These are phyloP conservation scores for Gossypium sturtianum DNA, from an alignment of 345 rosid species.

Conservation along the genomic window DNA sequence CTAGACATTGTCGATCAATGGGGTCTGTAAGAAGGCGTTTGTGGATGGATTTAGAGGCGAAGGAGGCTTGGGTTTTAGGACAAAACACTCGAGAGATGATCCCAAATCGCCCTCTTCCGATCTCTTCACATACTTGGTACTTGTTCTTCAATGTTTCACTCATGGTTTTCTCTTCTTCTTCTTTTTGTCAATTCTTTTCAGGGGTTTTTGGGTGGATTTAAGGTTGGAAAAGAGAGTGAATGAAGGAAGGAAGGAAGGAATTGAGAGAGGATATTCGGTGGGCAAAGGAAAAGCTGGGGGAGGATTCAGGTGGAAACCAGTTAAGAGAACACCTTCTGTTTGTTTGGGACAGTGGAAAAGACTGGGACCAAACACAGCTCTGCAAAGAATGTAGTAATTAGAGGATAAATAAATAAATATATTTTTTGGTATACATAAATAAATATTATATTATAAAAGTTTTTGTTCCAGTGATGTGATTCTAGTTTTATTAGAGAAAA, in stretches of 20 bases:
- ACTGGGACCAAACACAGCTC: not conserved
- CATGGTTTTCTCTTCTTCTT: not conserved
- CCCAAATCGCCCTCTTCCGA: slow-evolving; percentile 77
- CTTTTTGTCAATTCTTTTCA: not conserved
- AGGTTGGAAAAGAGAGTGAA: too few species aligned
- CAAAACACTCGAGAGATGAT: slow-evolving; percentile 54
- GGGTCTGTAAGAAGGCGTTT: slow-evolving; percentile 52
- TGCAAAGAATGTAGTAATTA: not conserved
- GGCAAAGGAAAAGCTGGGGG: too few species aligned
- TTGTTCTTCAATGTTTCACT: slow-evolving; percentile 32
- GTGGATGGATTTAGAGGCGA: slow-evolving; percentile 67
- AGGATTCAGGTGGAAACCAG: not conserved
- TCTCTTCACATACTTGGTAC: slow-evolving; percentile 59
- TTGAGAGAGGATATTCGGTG: slow-evolving; percentile 20
- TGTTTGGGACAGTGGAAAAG: not conserved
- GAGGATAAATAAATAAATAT: not conserved
- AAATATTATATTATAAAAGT: too few species aligned
- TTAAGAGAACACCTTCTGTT: slow-evolving; percentile 1
- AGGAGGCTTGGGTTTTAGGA: slow-evolving; percentile 33
- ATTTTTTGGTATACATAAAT: too few species aligned
- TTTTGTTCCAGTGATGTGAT: too few species aligned
- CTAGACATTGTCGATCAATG: slow-evolving; percentile 57
- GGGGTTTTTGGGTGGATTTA: not conserved
- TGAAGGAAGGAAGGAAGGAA: not conserved
- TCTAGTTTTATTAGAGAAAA: too few species aligned